phyloP scores from a whole-genome alignment of 2,329 filamentous ascomycete genomes.

The Zasmidium angulare region DNA sequence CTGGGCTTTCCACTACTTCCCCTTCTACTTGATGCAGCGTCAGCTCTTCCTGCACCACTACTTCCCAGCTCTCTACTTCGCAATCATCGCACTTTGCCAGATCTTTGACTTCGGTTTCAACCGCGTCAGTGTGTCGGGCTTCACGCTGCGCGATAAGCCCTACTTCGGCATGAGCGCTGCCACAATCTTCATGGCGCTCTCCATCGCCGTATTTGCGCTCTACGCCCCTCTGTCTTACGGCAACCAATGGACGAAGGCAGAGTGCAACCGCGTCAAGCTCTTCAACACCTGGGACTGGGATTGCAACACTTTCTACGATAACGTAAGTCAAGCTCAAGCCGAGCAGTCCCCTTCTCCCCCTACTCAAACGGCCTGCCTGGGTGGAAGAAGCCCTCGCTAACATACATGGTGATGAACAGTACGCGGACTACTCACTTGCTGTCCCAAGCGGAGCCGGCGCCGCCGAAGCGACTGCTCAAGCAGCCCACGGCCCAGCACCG shows the following conservation, averaged over 20 bases:
- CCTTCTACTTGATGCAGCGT: conserved; percentile 96
- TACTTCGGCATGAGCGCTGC: conserved; percentile 73
- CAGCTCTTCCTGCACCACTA: conserved; percentile 99
- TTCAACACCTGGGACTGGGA: conserved; percentile 95
- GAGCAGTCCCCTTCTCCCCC: background rate
- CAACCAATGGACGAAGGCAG: conserved; percentile 85
- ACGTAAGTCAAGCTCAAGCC: conserved; percentile 62
- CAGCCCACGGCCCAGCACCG: conserved; percentile 33
- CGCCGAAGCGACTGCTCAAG: conserved; percentile 28
- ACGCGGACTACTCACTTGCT: conserved; percentile 34
- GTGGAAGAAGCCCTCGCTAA: conserved; percentile 3
- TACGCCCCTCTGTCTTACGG: conserved; percentile 90
- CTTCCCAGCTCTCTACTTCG: conserved; percentile 95
- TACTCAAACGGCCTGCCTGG: background rate
- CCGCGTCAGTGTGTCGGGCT: conserved; percentile 58
- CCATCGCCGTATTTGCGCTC: conserved; percentile 75
- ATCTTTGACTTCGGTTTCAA: conserved; percentile 81
- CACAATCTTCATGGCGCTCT: conserved; percentile 70
- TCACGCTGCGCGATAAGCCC: conserved; percentile 63
- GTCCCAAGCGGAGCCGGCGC: conserved; percentile 23
- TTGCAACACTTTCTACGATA: conserved; percentile 86
- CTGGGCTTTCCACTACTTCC: conserved; percentile 98
- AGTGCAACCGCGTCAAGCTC: conserved; percentile 85
- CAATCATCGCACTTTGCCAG: conserved; percentile 84
- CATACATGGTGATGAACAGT: conserved; percentile 21